Evolutionary conservation across 1,139 yeast species (phyloP), one percentile per base, ranked within the genome.

Genomic region (Geotrichum candidum): DNA sequence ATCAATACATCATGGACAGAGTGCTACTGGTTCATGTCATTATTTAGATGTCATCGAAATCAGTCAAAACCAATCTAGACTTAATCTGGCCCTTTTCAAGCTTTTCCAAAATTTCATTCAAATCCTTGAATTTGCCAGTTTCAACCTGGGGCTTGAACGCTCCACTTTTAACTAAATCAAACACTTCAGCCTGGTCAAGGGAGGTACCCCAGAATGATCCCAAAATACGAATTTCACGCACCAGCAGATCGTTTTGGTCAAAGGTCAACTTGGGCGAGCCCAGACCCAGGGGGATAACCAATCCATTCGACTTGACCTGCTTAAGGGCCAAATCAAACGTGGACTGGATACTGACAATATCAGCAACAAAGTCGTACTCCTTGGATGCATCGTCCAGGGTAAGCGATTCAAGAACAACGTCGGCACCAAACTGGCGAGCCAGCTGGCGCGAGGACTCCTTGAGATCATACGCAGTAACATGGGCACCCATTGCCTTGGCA

Each of bases 161-260:
- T 3, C 84, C 84, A 61, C 69, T 65, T 2, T 74, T 67, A 48
- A 81, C 75, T 81, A 84, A 78, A 50, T 76, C 69, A 75, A 82
- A 74, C 61, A 79, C 75, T 64, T 81, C 82, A 27, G 71, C 65
- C 65, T 79, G 83, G 62, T 82, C 84, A 11, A 68, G 65, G 2
- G 81, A 76, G n/a, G 77, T 75, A 25, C 85, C 85, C 54, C 84
- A 84, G 68, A 80, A 80, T 53, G 78, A 75, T 63, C 76, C 80
- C 52, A 76, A 69, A 52, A 81, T 67, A 58, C 76, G 74, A 38
- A 79, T 73, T 68, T 82, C 84, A 65, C 81, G 73, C 60, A 78
- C 67, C 9, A 65, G 63, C 78, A 81, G 33, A 7, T 35, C 54
- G 23, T 55, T 57, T 65, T 79, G 72, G 29, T 76, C 74, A 51